Conservation (phyloP, 306 rosid genomes). For the Astragalus membranaceus region DNA sequence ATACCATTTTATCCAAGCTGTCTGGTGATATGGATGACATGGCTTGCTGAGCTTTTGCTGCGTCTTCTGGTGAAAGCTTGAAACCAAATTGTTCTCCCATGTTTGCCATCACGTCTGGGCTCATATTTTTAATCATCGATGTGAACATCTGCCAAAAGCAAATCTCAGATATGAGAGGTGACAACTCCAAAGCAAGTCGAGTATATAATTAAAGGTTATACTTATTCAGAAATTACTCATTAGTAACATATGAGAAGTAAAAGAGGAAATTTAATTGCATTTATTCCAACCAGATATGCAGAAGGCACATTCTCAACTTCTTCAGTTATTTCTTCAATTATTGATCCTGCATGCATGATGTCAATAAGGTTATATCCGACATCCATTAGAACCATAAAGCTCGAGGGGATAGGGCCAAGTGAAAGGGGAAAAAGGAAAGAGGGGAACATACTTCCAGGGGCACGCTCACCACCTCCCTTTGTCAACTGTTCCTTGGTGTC, state of each 20-base stretch:
- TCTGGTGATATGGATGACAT: slow-evolving; percentile 87
- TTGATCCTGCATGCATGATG: slow-evolving; percentile 41
- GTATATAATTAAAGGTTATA: background rate
- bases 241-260: background rate
- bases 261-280: background rate
- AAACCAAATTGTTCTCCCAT: slow-evolving; percentile 91
- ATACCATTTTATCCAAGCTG: slow-evolving; percentile 86
- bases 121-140: slow-evolving; percentile 90
- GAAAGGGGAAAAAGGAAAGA: background rate
- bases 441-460: slow-evolving; percentile 39
- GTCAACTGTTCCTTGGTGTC: slow-evolving; percentile 63
- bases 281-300: slow-evolving; percentile 3
- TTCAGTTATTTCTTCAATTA: slow-evolving; percentile 86
- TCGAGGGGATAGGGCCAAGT: background rate
- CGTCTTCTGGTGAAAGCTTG: slow-evolving; percentile 83
- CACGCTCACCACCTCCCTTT: slow-evolving; percentile 36
- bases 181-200: background rate
- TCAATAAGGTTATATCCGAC: background rate
- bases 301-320: slow-evolving; percentile 38
- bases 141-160: slow-evolving; percentile 67
- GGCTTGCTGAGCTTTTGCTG: slow-evolving; percentile 76
- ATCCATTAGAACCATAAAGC: slow-evolving; percentile 10
- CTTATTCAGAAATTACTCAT: background rate
- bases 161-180: background rate
- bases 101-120: slow-evolving; percentile 95